Conservation (phyloP, 192 early-diverging fungal genomes). For the Podila epigama region DNA sequence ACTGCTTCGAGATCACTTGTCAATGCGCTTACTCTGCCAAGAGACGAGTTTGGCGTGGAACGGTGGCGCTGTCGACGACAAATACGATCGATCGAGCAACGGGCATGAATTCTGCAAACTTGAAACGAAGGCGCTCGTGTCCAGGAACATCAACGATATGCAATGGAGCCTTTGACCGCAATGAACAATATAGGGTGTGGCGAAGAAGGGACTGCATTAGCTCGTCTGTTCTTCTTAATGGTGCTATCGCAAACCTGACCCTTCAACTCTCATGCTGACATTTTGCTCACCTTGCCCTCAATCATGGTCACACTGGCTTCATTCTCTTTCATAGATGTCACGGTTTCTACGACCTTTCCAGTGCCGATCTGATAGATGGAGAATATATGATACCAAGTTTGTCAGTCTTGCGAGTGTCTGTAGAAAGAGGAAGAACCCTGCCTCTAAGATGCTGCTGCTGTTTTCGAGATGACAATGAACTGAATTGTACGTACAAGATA, state of each 20-base stretch:
- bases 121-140: slow-evolving; percentile 83
- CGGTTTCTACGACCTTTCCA: slow-evolving; percentile 56
- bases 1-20: no score
- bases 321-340: slow-evolving; percentile 79
- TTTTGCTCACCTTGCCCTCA: slow-evolving; percentile 45
- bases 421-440: no score
- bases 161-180: slow-evolving; percentile 41
- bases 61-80: slow-evolving; percentile 77
- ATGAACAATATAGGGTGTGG: no score
- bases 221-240: no score
- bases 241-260: no score
- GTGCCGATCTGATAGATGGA: slow-evolving; percentile 55
- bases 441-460: no score
- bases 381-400: neutral
- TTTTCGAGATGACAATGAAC: no score
- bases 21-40: slow-evolving; percentile 77
- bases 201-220: no score
- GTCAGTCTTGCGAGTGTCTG: neutral
- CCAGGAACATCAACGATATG: slow-evolving; percentile 88
- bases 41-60: slow-evolving; percentile 57
- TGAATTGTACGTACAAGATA: slow-evolving; percentile 36
- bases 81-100: slow-evolving; percentile 77
- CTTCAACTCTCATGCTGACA: no score
- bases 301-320: slow-evolving; percentile 59
- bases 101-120: slow-evolving; percentile 72